These are phyloP conservation scores for Suillus luteus DNA, from an alignment of 768 basidiomycete genomes.

Conservation along the genomic window DNA sequence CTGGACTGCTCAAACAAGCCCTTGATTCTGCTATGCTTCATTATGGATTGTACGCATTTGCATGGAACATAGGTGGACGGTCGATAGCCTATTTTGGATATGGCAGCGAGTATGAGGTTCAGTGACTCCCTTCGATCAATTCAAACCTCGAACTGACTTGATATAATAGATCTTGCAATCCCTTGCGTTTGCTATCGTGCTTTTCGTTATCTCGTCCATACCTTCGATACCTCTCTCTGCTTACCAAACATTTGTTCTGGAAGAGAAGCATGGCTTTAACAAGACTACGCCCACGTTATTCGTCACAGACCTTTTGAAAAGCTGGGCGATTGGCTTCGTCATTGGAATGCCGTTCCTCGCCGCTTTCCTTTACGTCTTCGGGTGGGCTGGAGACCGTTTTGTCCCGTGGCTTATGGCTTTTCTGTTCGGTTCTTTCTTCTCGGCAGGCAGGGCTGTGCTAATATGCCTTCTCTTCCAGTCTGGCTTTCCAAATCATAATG, in stretches of 20 bases:
- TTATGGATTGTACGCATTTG: slow-evolving; percentile 79
- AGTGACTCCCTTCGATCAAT: background rate
- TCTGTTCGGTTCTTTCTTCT: slow-evolving; percentile 53
- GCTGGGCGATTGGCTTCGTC: slow-evolving; percentile 66
- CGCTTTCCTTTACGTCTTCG: slow-evolving; percentile 84
- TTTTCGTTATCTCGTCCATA: slow-evolving; percentile 66
- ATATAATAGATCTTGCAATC: slow-evolving; percentile 80
- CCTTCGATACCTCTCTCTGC: slow-evolving; percentile 74
- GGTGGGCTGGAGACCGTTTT: slow-evolving; percentile 92
- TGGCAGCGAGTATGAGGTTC: slow-evolving; percentile 71
- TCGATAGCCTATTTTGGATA: slow-evolving; percentile 58
- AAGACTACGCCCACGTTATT: slow-evolving; percentile 83
- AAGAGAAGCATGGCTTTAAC: slow-evolving; percentile 97
- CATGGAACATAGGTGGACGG: slow-evolving; percentile 68
- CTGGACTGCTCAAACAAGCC: slow-evolving; percentile 71
- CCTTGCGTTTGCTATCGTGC: slow-evolving; percentile 68
- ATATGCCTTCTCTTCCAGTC: slow-evolving; percentile 41
- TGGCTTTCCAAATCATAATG: slow-evolving; percentile 83
- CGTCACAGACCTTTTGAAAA: slow-evolving; percentile 78
- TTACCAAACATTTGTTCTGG: slow-evolving; percentile 91
- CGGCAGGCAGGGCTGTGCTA: background rate
- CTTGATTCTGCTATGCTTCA: slow-evolving; percentile 72
- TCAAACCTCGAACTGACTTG: slow-evolving; percentile 2
- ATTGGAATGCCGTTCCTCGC: slow-evolving; percentile 87
- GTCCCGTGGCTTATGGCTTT: slow-evolving; percentile 94